These are phyloP conservation scores for Endocalyx cinctus DNA, from an alignment of 2,329 filamentous ascomycete genomes.

Conservation along the genomic window DNA sequence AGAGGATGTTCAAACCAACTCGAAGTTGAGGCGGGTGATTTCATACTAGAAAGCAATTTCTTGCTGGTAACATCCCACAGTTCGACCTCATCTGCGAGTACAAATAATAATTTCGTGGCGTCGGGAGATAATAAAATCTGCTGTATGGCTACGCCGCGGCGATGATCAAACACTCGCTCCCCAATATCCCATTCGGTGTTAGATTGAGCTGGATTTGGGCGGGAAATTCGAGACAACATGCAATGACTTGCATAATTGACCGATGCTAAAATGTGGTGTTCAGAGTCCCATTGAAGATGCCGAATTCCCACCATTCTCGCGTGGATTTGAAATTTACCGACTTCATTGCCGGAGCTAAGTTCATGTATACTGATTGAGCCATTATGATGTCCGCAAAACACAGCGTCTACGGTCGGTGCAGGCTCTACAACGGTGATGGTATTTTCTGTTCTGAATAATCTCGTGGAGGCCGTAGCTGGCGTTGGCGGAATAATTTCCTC, in stretches of 20 bases:
- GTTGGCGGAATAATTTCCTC: constrained; percentile 1
- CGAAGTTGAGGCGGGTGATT: too few species aligned
- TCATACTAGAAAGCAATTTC: too few species aligned
- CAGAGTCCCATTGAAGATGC: neutral
- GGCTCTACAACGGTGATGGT: neutral
- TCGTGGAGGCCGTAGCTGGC: neutral
- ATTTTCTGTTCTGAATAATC: neutral
- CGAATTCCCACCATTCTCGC: neutral
- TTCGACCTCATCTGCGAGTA: neutral
- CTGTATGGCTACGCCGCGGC: neutral
- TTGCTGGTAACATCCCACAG: too few species aligned
- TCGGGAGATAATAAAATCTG: neutral
- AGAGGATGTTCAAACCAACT: neutral
- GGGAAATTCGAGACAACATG: neutral
- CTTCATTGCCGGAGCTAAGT: constrained; percentile 7
- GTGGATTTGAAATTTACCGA: constrained; percentile 5
- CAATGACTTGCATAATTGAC: neutral
- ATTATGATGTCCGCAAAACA: constrained; percentile 13
- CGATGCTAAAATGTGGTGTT: neutral
- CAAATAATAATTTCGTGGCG: neutral
- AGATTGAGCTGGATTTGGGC: neutral
- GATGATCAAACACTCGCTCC: neutral
- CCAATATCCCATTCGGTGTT: neutral
- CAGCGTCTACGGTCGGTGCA: neutral
- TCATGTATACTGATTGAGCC: constrained; percentile 13